phyloP scores from a whole-genome alignment of 2,329 filamentous ascomycete species.

The Geoglossum cookeanum region DNA sequence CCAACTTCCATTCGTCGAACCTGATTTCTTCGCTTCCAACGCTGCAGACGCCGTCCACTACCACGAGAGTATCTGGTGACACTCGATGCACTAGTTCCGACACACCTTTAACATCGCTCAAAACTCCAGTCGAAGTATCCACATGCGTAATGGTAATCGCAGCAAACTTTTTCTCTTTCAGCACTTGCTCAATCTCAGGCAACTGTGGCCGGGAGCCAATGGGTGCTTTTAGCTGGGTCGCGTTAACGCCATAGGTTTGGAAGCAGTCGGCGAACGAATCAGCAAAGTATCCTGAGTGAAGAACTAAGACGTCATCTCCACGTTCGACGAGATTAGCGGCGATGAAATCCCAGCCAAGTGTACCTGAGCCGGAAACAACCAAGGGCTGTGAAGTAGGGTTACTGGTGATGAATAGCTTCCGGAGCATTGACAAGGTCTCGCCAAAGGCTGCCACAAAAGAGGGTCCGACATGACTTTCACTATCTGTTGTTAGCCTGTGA shows the following conservation, averaged over 20 bases:
- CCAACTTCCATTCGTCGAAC: conserved; percentile 87
- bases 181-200: conserved; percentile 68
- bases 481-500: conserved; percentile 20
- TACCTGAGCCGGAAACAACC: conserved; percentile 84
- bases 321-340: conserved; percentile 82
- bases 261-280: conserved; percentile 90
- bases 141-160: conserved; percentile 88
- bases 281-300: conserved; percentile 94
- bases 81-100: conserved; percentile 68
- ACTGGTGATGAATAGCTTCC: conserved; percentile 85
- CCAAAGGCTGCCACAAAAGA: conserved; percentile 82
- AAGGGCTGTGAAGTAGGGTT: conserved; percentile 73
- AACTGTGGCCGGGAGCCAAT: conserved; percentile 78
- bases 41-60: conserved; percentile 94
- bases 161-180: conserved; percentile 88
- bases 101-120: conserved; percentile 75
- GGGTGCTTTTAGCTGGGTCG: conserved; percentile 74
- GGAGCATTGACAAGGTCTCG: conserved; percentile 70
- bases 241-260: conserved; percentile 72
- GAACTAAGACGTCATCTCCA: conserved; percentile 76
- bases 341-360: conserved; percentile 90
- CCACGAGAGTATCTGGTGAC: conserved; percentile 74
- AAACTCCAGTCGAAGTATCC: conserved; percentile 88
- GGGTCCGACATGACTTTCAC: conserved; percentile 82
- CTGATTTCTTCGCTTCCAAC: conserved; percentile 90